phyloP scores from a whole-genome alignment of 345 rosid genomes.

The Barbarea vulgaris region DNA sequence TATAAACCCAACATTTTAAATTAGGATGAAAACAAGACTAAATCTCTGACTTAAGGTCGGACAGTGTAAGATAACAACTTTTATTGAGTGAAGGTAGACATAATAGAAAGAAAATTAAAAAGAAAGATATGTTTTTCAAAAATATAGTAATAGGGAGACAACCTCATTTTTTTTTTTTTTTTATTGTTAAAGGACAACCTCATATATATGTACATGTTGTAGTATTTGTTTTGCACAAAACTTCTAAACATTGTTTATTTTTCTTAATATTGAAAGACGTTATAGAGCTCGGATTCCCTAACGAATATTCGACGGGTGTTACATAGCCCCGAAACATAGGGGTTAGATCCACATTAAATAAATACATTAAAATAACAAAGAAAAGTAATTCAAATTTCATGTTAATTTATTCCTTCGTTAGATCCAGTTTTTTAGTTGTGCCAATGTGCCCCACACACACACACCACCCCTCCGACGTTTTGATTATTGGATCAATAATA shows the following conservation, averaged over 20 bases:
- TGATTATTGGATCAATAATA: neutral
- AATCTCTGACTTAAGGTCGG: neutral
- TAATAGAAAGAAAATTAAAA: too few relatives aligned
- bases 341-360: conserved; percentile 13
- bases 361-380: neutral
- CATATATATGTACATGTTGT: too few relatives aligned
- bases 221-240: neutral
- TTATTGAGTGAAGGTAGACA: too few relatives aligned
- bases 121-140: too few relatives aligned
- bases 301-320: too few relatives aligned
- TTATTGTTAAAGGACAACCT: too few relatives aligned
- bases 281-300: neutral
- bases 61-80: too few relatives aligned
- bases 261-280: neutral
- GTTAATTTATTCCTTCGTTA: conserved; percentile 1
- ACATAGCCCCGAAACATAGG: too few relatives aligned
- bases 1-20: too few relatives aligned
- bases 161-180: too few relatives aligned
- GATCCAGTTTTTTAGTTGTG: conserved; percentile 1
- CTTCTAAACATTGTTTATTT: neutral
- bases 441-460: neutral
- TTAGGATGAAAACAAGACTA: neutral
- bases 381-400: neutral
- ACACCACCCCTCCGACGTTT: neutral
- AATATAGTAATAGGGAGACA: too few relatives aligned